Evolutionary conservation across 129 eudicot species (phyloP).

Genomic region (Flaveria ramosissima): DNA sequence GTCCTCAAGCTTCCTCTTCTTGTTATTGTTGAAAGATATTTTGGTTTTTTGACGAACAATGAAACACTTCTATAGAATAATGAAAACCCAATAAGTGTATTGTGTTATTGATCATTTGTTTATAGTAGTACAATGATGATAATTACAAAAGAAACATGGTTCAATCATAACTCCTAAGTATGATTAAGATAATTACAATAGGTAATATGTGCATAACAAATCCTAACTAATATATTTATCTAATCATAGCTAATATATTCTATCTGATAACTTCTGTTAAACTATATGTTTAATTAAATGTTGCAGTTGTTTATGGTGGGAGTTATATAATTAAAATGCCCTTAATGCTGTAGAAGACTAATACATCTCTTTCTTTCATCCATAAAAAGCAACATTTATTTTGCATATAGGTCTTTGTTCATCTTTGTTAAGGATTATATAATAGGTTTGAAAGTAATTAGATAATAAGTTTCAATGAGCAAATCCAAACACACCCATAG

Average conservation of each 20-base stretch:
- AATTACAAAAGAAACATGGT: too few relatives aligned
- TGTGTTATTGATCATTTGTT: too few relatives aligned
- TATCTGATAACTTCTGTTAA: background rate
- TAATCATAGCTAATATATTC: background rate
- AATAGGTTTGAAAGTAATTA: background rate
- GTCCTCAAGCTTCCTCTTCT: too few relatives aligned
- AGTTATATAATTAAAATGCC: background rate
- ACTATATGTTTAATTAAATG: conserved; percentile 5
- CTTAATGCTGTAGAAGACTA: too few relatives aligned
- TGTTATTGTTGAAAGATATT: too few relatives aligned
- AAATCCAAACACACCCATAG: too few relatives aligned
- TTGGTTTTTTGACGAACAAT: too few relatives aligned
- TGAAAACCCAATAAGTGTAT: too few relatives aligned
- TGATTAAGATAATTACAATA: background rate
- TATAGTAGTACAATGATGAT: too few relatives aligned
- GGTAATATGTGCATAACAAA: background rate
- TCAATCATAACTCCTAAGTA: too few relatives aligned
- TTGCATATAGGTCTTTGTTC: background rate
- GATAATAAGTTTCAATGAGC: background rate
- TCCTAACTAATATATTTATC: background rate
- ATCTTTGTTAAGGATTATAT: background rate
- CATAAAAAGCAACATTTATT: background rate
- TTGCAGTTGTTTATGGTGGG: background rate
- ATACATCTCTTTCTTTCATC: background rate
- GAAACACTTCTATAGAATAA: too few relatives aligned